Percentiles rank a stretch among this genome's conserved stretches.
Evolutionary conservation across 495 filamentous ascomycete species (phyloP).

Genomic region (Corynascus novoguineensis): DNA sequence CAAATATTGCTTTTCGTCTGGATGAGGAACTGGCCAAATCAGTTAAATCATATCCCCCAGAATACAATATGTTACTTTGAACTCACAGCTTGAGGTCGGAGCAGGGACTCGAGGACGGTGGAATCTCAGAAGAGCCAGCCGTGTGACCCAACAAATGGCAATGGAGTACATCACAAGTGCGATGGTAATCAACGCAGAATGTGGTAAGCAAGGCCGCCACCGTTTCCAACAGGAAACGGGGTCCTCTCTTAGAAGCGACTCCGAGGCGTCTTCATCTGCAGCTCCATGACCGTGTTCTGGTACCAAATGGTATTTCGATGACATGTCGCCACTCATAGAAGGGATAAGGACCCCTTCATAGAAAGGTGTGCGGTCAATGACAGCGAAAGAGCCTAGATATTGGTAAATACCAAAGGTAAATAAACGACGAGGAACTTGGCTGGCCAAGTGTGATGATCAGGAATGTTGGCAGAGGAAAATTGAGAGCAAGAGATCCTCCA

Average conservation of each 20-base stretch:
- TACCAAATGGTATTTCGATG: too few species aligned
- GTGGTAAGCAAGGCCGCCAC: neutral
- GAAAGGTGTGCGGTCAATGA: too few species aligned
- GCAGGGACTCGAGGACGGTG: neutral
- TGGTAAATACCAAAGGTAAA: too few species aligned
- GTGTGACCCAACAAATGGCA: slow-evolving; percentile 2
- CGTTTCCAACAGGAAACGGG: neutral
- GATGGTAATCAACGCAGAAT: neutral
- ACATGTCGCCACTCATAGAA: too few species aligned
- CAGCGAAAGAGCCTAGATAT: too few species aligned
- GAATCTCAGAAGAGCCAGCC: neutral
- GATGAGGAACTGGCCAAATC: slow-evolving; percentile 7
- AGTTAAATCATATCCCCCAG: neutral
- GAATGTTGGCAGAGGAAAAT: too few species aligned
- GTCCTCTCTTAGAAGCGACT: neutral
- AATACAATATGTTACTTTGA: neutral
- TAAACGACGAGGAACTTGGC: too few species aligned
- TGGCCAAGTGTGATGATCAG: too few species aligned
- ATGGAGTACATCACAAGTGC: neutral
- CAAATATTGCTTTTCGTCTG: slow-evolving; percentile 10
- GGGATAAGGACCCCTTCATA: too few species aligned
- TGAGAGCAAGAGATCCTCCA: too few species aligned
- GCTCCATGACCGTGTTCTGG: too few species aligned
- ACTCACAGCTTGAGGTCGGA: slow-evolving; percentile 6
- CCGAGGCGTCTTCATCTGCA: too few species aligned